Conservation (phyloP, 2,329 filamentous ascomycete genomes). For the Helicocarpus griseus region DNA sequence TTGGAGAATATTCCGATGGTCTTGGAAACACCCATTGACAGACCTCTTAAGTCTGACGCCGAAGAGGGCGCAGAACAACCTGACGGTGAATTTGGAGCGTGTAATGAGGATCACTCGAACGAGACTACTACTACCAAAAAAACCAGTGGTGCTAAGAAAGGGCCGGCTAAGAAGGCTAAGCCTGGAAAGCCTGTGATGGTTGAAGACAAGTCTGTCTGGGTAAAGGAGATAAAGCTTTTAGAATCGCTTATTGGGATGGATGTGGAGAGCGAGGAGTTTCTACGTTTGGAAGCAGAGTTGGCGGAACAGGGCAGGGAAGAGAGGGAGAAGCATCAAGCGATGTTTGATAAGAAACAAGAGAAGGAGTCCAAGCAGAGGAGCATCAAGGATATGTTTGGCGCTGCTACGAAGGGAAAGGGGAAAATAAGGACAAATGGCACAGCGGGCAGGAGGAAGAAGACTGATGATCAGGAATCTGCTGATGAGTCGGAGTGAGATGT, state of each 20-base stretch:
- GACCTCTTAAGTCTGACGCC: slow-evolving; percentile 38
- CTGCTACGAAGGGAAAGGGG: slow-evolving; percentile 12
- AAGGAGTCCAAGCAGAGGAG: slow-evolving; percentile 44
- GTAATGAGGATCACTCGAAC: slow-evolving; percentile 14
- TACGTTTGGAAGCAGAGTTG: slow-evolving; percentile 53
- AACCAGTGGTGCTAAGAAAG: slow-evolving; percentile 16
- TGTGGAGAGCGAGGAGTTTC: slow-evolving; percentile 62
- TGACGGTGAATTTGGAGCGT: slow-evolving; percentile 8
- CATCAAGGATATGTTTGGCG: slow-evolving; percentile 18
- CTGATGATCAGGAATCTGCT: background rate
- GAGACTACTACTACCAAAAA: slow-evolving; percentile 15
- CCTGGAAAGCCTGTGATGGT: slow-evolving; percentile 30
- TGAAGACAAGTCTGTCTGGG: slow-evolving; percentile 80
- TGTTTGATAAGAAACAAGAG: slow-evolving; percentile 64
- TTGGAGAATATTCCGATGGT: slow-evolving; percentile 81
- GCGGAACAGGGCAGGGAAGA: slow-evolving; percentile 60
- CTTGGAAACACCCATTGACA: slow-evolving; percentile 88
- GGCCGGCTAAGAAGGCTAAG: slow-evolving; percentile 15
- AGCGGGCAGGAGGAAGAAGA: background rate
- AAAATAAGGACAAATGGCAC: background rate
- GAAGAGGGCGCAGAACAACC: slow-evolving; percentile 3
- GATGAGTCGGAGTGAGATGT: background rate
- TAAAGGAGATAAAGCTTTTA: slow-evolving; percentile 85
- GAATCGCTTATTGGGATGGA: slow-evolving; percentile 84
- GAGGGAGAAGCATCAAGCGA: slow-evolving; percentile 63